phyloP scores from a whole-genome alignment of 805 yeast species.

The Pichia paraexigua region DNA sequence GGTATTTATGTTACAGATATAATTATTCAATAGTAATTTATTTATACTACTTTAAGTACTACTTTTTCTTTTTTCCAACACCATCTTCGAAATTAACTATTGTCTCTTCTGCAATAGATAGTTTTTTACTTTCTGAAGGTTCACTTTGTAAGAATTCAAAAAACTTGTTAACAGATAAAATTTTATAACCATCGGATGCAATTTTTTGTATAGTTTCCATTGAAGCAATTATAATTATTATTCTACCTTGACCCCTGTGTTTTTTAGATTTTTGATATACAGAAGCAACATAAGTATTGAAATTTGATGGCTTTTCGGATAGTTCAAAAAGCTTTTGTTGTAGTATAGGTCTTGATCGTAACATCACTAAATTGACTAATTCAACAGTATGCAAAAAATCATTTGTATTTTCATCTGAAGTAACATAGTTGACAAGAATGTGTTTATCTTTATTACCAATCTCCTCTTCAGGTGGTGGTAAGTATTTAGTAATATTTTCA shows the following conservation, averaged over 20 bases:
- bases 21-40: background rate
- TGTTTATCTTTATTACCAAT: conserved; percentile 20
- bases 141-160: background rate
- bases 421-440: conserved; percentile 30
- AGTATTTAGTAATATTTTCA: conserved; percentile 27
- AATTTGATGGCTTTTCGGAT: conserved; percentile 29
- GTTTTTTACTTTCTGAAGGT: background rate
- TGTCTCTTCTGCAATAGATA: conserved; percentile 3
- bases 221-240: conserved; percentile 27
- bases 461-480: conserved; percentile 28
- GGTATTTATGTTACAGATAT: background rate
- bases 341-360: conserved; percentile 31
- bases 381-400: conserved; percentile 49
- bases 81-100: background rate
- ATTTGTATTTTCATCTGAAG: conserved; percentile 30
- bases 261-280: conserved; percentile 34
- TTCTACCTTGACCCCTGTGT: conserved; percentile 30
- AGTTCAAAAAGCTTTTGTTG: conserved; percentile 19
- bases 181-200: conserved; percentile 14
- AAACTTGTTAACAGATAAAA: background rate
- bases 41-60: background rate
- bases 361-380: conserved; percentile 33
- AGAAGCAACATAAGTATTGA: conserved; percentile 29
- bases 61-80: background rate
- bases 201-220: conserved; percentile 25